A percentile compares a stretch with the other conserved stretches of the same genome.
Evolutionary conservation across 768 basidiomycete genomes (phyloP).

Genomic region (Suillus discolor): DNA sequence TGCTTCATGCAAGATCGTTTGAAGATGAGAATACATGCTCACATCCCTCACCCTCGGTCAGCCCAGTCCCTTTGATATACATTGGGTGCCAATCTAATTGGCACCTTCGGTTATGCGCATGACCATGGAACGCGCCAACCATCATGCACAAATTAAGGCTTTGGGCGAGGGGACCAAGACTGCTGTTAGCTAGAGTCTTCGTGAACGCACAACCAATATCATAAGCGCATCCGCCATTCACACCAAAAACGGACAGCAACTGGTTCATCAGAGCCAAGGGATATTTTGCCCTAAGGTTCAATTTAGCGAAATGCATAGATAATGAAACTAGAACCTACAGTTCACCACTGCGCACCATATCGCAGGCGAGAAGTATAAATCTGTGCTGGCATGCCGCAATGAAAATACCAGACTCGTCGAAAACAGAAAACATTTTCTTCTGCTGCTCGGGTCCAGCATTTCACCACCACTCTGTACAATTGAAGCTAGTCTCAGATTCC

Average conservation of each 20-base stretch:
- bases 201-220: conserved; percentile 24
- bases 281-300: background rate
- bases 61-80: too few species aligned
- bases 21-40: too few species aligned
- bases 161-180: too few species aligned
- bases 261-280: too few species aligned
- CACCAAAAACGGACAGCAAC: too few species aligned
- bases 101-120: too few species aligned
- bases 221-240: too few species aligned
- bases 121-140: too few species aligned
- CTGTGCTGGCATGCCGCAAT: background rate
- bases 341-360: too few species aligned
- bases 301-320: background rate
- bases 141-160: too few species aligned
- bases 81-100: too few species aligned
- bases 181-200: conserved; percentile 16
- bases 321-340: background rate
- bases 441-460: background rate
- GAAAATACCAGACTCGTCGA: conserved; percentile 2
- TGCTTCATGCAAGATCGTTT: conserved; percentile 10
- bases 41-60: too few species aligned
- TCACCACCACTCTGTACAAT: background rate
- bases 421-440: conserved; percentile 10
- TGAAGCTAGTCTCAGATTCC: background rate
- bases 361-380: background rate